Evolutionary conservation across 352 stramenopile genomes (phyloP).

Genomic region (Pythium oligandrum): DNA sequence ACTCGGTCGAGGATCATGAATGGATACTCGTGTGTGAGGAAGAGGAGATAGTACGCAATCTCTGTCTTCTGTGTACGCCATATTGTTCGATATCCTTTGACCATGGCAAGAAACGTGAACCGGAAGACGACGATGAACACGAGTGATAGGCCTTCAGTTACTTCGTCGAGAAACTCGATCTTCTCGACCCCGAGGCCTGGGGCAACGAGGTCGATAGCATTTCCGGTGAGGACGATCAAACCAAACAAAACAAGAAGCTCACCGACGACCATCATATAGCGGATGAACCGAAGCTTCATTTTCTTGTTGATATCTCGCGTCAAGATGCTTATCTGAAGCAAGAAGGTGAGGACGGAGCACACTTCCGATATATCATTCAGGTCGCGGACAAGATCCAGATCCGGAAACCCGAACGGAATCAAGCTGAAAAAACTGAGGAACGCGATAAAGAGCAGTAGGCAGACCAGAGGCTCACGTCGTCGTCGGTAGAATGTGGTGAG

Average conservation of each 20-base stretch:
- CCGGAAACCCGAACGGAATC: constrained; percentile 20
- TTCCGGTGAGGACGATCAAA: constrained; percentile 4
- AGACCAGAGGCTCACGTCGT: constrained; percentile 11
- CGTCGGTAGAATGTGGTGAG: constrained; percentile 6
- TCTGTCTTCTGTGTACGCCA: constrained; percentile 3
- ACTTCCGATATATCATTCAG: constrained; percentile 21
- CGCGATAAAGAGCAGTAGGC: constrained; percentile 8
- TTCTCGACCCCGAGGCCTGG: background rate
- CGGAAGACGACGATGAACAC: constrained; percentile 17
- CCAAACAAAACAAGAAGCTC: constrained; percentile 11
- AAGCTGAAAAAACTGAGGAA: constrained; percentile 21
- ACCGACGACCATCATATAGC: constrained; percentile 1
- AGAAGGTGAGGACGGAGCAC: constrained; percentile 19
- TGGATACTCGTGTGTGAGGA: constrained; percentile 14
- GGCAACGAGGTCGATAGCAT: constrained; percentile 7
- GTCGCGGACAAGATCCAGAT: constrained; percentile 14
- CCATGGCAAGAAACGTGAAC: constrained; percentile 14
- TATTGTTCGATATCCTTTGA: constrained; percentile 2
- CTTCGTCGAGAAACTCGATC: constrained; percentile 6
- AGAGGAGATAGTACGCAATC: constrained; percentile 13
- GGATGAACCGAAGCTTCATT: constrained; percentile 10
- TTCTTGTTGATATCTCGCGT: constrained; percentile 17
- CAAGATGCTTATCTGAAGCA: constrained; percentile 21
- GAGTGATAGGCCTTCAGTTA: constrained; percentile 7
- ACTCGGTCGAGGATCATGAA: constrained; percentile 8